Conservation (phyloP, 148 eudicot species). For the Vaccinium darrowii region DNA sequence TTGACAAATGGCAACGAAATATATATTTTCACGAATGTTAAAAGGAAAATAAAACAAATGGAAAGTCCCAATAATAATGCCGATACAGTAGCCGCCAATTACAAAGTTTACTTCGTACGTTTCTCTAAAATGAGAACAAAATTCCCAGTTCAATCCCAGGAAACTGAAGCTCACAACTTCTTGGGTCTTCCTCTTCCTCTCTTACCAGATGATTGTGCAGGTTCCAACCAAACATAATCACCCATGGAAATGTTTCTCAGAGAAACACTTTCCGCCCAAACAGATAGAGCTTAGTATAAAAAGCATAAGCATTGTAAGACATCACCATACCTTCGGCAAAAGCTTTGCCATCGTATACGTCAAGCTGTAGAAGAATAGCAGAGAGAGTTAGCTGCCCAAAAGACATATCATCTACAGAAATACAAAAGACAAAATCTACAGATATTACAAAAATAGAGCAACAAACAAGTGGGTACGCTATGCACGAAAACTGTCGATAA, state of each 20-base stretch:
- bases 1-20: neutral
- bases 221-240: neutral
- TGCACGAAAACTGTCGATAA: no score
- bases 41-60: neutral
- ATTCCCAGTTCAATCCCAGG: constrained; percentile 1
- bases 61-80: neutral
- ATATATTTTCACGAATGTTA: neutral
- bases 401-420: neutral
- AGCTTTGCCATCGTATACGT: constrained; percentile 86
- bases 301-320: neutral
- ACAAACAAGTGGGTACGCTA: neutral
- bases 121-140: constrained; percentile 13
- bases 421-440: no score
- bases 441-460: neutral
- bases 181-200: constrained; percentile 64
- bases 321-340: constrained; percentile 58
- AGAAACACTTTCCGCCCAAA: neutral
- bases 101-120: neutral
- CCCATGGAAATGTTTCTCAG: neutral
- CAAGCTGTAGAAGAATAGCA: constrained; percentile 60
- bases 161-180: constrained; percentile 35
- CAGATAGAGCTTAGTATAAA: neutral
- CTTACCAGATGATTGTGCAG: constrained; percentile 9
- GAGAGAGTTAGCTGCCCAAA: constrained; percentile 6
- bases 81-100: neutral